Evolutionary conservation across 768 basidiomycete species (phyloP), one percentile per base, ranked within the genome.

Genomic region (Kwoniella botswanensis): DNA sequence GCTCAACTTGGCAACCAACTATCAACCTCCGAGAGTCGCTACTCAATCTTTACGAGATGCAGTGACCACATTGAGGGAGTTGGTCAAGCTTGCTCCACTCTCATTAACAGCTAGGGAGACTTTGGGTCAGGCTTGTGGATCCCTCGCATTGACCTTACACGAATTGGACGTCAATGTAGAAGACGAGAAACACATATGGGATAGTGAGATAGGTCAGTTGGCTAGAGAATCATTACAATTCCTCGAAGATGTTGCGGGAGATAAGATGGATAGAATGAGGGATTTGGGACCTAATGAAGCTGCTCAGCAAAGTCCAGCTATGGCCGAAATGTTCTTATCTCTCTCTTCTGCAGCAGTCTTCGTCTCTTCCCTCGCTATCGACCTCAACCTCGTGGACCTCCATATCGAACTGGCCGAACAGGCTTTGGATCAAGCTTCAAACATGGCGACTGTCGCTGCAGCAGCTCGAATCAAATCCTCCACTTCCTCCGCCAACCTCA

Each of bases 381-480:
- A 79, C 42, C 56, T 77, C 13, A 52, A 65, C 22, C 59, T 71
- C 2, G 77, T 81, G 29, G 79, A 82, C n/a, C 52, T 72, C 0
- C 76, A 81, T 52, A 70, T 78, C 67, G 82, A 79, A 59, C 70
- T 82, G 0, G 75, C 80, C 52, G 82, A 81, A 57, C 77, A 81
- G 57, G 82, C 82, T 21, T 73, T 82, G 9, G 82, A 82, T 55
- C 82, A 81, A 71, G 82, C 82, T 9, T 76, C 77, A 29, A 78
- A 79, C 67, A 81, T 82, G 82, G 77, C 79, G 0, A 75, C 78
- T 1, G 74, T 79, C 6, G 75, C 79, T 26, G 74, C 76, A 4
- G 68, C 78, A 0, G 67, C 77, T 22, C 62, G 72, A 29, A 68
- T 75, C 68, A 73, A 72, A 42, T 76, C 76, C 13, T 73, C 72